Conservation (phyloP, 352 stramenopile genomes). For the Phytophthora kernoviae region DNA sequence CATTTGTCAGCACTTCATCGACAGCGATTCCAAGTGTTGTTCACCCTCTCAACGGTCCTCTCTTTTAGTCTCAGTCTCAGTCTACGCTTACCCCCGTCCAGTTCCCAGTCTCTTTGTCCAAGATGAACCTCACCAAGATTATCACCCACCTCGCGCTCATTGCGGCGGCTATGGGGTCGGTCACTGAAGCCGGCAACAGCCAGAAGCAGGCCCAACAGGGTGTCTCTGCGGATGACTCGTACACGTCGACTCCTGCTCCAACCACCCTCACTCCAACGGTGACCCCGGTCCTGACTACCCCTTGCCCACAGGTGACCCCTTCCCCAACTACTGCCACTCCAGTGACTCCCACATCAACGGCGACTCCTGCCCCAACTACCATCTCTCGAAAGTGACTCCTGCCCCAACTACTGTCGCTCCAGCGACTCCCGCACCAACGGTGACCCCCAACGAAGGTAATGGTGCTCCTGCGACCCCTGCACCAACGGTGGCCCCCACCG, state of each 20-base stretch:
- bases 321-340: background rate
- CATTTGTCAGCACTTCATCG: constrained; percentile 6
- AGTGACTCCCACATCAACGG: background rate
- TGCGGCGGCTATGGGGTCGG: constrained; percentile 21
- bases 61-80: constrained; percentile 16
- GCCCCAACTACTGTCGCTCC: too few species aligned
- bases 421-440: too few species aligned
- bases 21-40: constrained; percentile 9
- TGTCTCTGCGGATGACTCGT: constrained; percentile 17
- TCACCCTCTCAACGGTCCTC: constrained; percentile 16
- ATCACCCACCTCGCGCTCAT: constrained; percentile 36
- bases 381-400: too few species aligned
- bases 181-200: constrained; percentile 23
- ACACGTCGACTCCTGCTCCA: constrained; percentile 7
- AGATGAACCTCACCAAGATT: constrained; percentile 42
- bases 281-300: background rate
- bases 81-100: constrained; percentile 5
- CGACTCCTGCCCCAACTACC: background rate
- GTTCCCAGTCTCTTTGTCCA: constrained; percentile 17
- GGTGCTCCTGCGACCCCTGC: too few species aligned
- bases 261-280: constrained; percentile 1
- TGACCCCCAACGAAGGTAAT: too few species aligned
- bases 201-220: constrained; percentile 11
- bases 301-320: background rate
- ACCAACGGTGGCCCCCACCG: too few species aligned